Evolutionary conservation across 148 eudicot species (phyloP), one percentile per base, ranked within the genome.

Genomic region (Spergularia marina): DNA sequence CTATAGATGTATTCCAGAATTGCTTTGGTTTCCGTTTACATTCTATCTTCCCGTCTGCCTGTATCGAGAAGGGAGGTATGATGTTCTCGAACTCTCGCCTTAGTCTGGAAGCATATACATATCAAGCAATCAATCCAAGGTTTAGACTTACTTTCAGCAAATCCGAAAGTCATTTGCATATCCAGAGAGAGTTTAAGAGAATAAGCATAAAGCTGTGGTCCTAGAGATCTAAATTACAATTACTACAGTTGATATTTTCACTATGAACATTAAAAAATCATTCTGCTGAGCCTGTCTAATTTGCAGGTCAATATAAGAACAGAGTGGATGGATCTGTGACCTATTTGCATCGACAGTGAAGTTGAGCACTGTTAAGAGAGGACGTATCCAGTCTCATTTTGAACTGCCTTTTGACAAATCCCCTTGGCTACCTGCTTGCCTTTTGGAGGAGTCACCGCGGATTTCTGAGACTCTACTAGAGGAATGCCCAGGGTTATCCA

Each of bases 401-500:
- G 71, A 71, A 52, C 73, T 60, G 23, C 55, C 78, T 68, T 56
- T 75, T 11, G 78, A 63, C 13, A 70, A 12, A 30, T 74, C 65
- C 15, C 52, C 57, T n/a, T 79, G 78, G 17, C 79, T 73, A 53
- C 55, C 62, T 17, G 66, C 13, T 1, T 16, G 21, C 71, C 53
- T 67, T n/a, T 57, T 76, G 6, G 76, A 76, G 73, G 79, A 30
- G 56, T 71, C 82, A 13, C 72, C 61, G 12, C 55, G 79, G 59
- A 63, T 80, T 44, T 72, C 69, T 2, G 77, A 51, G 53, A 41
- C 21, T 51, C 62, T 62, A 58, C 36, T 74, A 0, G 77, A 74
- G 53, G 78, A 53, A 16, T 51, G 73, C 52, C 40, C 62, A 16
- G n/a, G 78, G 66, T 77, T 79, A 18, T 61, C 83, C 54, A 89